phyloP scores from a whole-genome alignment of 2,329 filamentous ascomycete genomes.

The Thielaviopsis euricoi region DNA sequence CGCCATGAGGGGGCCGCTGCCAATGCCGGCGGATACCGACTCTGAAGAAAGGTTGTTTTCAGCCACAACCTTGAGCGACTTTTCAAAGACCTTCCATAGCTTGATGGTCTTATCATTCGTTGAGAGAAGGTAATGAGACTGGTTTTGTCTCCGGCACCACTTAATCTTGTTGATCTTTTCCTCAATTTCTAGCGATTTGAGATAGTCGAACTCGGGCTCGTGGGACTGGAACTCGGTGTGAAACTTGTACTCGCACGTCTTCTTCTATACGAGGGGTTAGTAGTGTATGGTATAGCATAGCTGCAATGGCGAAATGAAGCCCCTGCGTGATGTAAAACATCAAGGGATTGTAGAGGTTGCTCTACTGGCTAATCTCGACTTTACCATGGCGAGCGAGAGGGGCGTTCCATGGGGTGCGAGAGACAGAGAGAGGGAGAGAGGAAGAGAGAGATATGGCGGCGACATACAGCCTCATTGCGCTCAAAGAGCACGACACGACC shows the following conservation, averaged over 20 bases:
- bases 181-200: conserved; percentile 98
- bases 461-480: conserved; percentile 81
- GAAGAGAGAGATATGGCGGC: conserved; percentile 10
- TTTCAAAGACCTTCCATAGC: conserved; percentile 99
- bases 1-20: conserved; percentile 56
- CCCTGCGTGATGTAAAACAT: background rate
- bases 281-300: background rate
- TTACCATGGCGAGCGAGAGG: background rate
- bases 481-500: conserved; percentile 75
- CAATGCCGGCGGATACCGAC: conserved; percentile 59
- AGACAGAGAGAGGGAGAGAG: too few species aligned
- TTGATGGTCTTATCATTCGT: conserved; percentile 99
- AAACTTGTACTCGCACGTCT: conserved; percentile 99
- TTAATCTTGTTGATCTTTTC: conserved; percentile 99
- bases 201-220: conserved; percentile 97
- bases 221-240: conserved; percentile 99
- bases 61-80: conserved; percentile 94
- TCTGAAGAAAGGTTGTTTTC: conserved; percentile 98
- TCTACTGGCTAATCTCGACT: background rate
- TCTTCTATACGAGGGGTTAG: conserved; percentile 55
- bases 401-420: background rate
- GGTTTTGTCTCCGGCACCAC: conserved; percentile 96
- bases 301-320: background rate
- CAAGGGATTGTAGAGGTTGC: background rate
- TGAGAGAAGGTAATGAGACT: conserved; percentile 92